phyloP scores from a whole-genome alignment of 176 grass and related monocot genomes.

The Musa beccarii region DNA sequence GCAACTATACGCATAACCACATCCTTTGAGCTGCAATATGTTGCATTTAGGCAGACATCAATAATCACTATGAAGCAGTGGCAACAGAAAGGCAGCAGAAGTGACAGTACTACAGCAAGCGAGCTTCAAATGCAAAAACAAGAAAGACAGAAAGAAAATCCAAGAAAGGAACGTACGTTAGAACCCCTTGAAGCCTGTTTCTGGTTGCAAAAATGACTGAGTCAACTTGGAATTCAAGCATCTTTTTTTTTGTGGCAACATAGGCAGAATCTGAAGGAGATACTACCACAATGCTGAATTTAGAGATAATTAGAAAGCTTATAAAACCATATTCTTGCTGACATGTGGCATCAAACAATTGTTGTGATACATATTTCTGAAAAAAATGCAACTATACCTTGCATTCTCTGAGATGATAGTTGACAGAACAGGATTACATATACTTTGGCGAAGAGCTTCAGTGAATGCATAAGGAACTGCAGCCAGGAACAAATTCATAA shows the following conservation, averaged over 20 bases:
- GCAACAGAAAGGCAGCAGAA: background rate
- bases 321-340: no score
- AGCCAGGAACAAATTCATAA: conserved; percentile 21
- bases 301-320: conserved; percentile 2
- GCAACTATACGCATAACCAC: conserved; percentile 80
- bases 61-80: background rate
- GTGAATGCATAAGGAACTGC: conserved; percentile 74
- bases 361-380: background rate
- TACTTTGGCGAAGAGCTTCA: conserved; percentile 72
- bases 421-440: conserved; percentile 84
- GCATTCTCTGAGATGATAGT: conserved; percentile 62
- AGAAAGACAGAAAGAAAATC: conserved; percentile 10
- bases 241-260: conserved; percentile 69
- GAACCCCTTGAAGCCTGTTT: conserved; percentile 74
- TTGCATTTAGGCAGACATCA: background rate
- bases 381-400: conserved; percentile 30
- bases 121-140: conserved; percentile 4
- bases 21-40: conserved; percentile 80
- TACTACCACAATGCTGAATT: conserved; percentile 65
- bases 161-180: conserved; percentile 43
- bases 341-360: no score
- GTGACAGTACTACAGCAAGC: background rate
- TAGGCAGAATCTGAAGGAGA: conserved; percentile 76
- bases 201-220: conserved; percentile 64
- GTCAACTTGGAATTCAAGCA: conserved; percentile 77